Conservation (phyloP, 192 early-diverging fungal species). For the Phycomyces blakesleeanus region DNA sequence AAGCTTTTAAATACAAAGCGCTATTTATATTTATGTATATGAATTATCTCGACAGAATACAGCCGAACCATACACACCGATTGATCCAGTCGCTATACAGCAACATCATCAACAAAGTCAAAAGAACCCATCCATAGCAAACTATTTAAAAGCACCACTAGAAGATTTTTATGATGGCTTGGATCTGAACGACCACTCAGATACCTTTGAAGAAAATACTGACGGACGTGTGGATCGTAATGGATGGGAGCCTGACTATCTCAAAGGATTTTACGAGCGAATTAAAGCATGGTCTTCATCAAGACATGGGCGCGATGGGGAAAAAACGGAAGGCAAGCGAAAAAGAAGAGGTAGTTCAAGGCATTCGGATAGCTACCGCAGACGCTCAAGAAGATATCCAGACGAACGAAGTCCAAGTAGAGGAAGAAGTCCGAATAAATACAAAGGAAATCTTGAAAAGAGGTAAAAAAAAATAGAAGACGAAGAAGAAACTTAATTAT, state of each 20-base stretch:
- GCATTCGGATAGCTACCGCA: too few species aligned
- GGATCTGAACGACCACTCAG: neutral
- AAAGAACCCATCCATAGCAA: neutral
- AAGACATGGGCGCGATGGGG: too few species aligned
- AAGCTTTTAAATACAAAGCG: too few species aligned
- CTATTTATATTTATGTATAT: neutral
- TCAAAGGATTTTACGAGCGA: constrained; percentile 8
- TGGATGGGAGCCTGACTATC: constrained; percentile 25
- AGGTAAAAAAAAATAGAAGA: neutral
- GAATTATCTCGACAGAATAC: neutral
- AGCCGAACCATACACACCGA: constrained; percentile 10
- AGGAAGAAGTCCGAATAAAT: neutral
- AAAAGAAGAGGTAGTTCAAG: too few species aligned
- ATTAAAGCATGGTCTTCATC: too few species aligned
- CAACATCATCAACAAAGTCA: neutral
- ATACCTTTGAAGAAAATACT: constrained; percentile 1
- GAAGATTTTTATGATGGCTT: constrained; percentile 20
- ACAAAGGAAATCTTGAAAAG: neutral
- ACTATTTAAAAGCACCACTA: constrained; percentile 1
- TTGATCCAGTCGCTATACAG: constrained; percentile 4
- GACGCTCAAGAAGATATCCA: neutral
- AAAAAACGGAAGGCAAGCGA: too few species aligned
- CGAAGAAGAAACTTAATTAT: too few species aligned
- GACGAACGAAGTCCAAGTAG: neutral
- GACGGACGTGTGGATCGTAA: constrained; percentile 12